Percentiles rank a stretch among this genome's conserved stretches.
phyloP scores from a whole-genome alignment of 2,329 filamentous ascomycete species.

The Penicillium sp. region DNA sequence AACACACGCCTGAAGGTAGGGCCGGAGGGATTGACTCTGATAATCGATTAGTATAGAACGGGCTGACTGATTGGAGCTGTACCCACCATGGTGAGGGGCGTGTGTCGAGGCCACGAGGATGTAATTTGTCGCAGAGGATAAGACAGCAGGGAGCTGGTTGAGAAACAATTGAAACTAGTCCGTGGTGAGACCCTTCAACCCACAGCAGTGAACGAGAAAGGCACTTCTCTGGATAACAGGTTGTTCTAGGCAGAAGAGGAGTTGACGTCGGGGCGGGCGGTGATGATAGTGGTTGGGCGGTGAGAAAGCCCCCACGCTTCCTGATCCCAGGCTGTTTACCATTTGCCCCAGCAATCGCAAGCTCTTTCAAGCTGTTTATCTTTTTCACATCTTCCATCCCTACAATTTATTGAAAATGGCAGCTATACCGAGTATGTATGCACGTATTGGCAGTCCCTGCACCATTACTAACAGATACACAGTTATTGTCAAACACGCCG shows the following conservation, averaged over 20 bases:
- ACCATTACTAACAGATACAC: constrained; percentile 21
- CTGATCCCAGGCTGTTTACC: constrained; percentile 19
- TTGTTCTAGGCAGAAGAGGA: constrained; percentile 14
- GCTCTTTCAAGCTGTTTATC: constrained; percentile 8
- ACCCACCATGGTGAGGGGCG: constrained; percentile 28
- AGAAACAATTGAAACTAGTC: not conserved
- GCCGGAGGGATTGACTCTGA: constrained; percentile 22
- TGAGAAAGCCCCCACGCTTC: constrained; percentile 31
- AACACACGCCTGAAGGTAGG: constrained; percentile 42
- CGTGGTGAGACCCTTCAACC: not conserved
- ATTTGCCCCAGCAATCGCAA: constrained; percentile 7
- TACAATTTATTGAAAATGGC: constrained; percentile 44
- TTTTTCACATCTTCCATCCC: constrained; percentile 2
- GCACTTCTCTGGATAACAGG: constrained; percentile 10
- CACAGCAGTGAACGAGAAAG: not conserved
- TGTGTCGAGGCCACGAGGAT: not conserved
- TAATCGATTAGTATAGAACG: not conserved
- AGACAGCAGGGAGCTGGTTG: not conserved
- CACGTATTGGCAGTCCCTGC: not conserved
- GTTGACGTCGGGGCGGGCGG: constrained; percentile 16
- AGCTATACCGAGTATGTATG: constrained; percentile 52
- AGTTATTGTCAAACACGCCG: constrained; percentile 94
- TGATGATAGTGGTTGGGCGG: constrained; percentile 28
- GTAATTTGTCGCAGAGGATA: not conserved
- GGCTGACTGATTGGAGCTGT: constrained; percentile 1